These are phyloP conservation scores for Trifolium dubium DNA, from an alignment of 306 rosid species.

Conservation along the genomic window DNA sequence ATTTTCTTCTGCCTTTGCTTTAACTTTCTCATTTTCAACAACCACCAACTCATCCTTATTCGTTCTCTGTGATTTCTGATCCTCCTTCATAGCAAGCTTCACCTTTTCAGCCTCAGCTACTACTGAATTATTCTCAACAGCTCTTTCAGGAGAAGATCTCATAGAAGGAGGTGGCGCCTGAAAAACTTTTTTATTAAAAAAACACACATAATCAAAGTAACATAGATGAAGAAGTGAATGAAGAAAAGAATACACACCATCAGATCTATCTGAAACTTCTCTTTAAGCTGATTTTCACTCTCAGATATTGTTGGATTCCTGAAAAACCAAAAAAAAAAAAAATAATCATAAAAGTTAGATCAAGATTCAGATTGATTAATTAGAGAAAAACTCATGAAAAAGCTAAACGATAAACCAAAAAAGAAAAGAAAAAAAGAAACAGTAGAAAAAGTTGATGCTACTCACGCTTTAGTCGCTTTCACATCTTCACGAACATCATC, in stretches of 20 bases:
- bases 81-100: conserved; percentile 62
- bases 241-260: conserved; percentile 65
- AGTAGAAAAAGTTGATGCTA: conserved; percentile 37
- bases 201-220: not conserved
- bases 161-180: conserved; percentile 82
- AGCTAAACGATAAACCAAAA: conserved; percentile 7
- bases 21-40: conserved; percentile 57
- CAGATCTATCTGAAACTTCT: conserved; percentile 88
- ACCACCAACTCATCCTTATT: conserved; percentile 58
- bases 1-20: conserved; percentile 50
- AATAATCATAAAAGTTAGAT: conserved; percentile 34
- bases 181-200: not conserved
- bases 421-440: not conserved
- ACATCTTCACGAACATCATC: conserved; percentile 66
- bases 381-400: conserved; percentile 28
- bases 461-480: conserved; percentile 85
- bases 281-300: conserved; percentile 67
- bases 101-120: conserved; percentile 67
- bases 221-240: not conserved
- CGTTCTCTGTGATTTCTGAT: conserved; percentile 56
- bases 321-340: conserved; percentile 27
- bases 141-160: conserved; percentile 93
- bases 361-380: conserved; percentile 32
- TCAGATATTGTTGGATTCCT: conserved; percentile 60
- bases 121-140: conserved; percentile 57